Evolutionary conservation across 2,329 filamentous ascomycete species (phyloP), one percentile per base, ranked within the genome.

Genomic region (Xylariales sp.): DNA sequence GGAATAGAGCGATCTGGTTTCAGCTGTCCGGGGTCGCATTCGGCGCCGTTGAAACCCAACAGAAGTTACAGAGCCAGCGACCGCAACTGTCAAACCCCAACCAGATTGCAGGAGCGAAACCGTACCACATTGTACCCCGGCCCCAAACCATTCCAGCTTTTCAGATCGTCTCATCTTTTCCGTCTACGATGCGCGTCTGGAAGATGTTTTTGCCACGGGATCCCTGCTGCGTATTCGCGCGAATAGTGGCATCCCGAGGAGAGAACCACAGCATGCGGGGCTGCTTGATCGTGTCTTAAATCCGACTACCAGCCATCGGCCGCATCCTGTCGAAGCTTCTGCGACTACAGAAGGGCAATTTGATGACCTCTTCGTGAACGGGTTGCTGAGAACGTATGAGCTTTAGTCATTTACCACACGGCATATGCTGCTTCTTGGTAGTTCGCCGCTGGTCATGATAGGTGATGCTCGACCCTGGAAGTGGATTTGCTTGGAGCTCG

Each of bases 1-100:
- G 51, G 53, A 48, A 52, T 56, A 56, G 52, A 49, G 51, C 53
- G 53, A 56, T 56, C 53, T 46, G 42, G 50, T 47, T 50, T 48
- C 52, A 46, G 45, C 46, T 38, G 49, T 52, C 46, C 45, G 53
- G 53, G 42, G 53, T 56, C 46, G 47, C 52, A 56, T 52, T 53
- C 51, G 51, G 51, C 48, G 47, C 46, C 45, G 38, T 44, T 46
- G 46, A 51, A 53, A 51, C 51, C 52, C 49, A 53, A 48, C 50
- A 48, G 48, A 33, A 45, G 19, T 28, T 15, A 38, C 21, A 19
- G 29, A 32, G 19, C 12, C 29, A 34, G 14, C 16, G n/a, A 31
- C n/a, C n/a, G 11, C 15, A 31, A 27, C 19, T 38, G 42, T 50
- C 53, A 47, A 49, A 52, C 46, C 45, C 44, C 49, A 42, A 47